Base-by-base conservation (phyloP, 192 early-diverging fungal species). In the Umbelopsis vinacea region DNA sequence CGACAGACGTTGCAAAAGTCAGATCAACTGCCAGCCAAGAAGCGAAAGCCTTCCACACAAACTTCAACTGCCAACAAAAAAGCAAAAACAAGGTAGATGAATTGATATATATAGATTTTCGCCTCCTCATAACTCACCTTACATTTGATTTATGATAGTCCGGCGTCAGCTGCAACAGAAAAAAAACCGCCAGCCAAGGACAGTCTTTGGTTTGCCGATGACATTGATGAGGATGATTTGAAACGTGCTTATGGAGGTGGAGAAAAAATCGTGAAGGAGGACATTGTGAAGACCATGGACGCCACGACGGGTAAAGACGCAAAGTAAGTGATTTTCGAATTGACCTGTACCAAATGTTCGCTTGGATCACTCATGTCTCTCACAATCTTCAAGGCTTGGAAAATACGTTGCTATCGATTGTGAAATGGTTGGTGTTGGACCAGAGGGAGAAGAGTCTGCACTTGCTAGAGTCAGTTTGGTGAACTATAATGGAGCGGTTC, bases 401-500 rank as follows among this genome's bases (percentile, higher is more conserved):
- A 96, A 94, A 75, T 98, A 89, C 76, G 72, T 99, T 6, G 96
- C 91, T 10, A 94, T 99, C 11, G 98, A 99, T 89, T 99, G 98
- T 81, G 98, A 99, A 82, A 98, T 98, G 97, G 97, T 99, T 26
- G 97, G 98, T 38, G 94, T 94, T 21, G 98, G 97, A 11, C 87
- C 86, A 29, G 89, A 90, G 43, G 98, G 96, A 3, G 78, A 60
- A 17, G 76, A 89, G 35, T 97, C 98, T n/a, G 91, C 89, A 29
- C 76, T 99, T 52, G 98, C 96, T 2, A 85, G 97, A 29, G 93
- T 98, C n/a, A 89, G 87, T 43, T 74, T 99, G 2, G 96, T 98
- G 63, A 99, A 99, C 83, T 98, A 87, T 80, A 88, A 97, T 74
- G 97, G 98, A 4, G 89, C 92, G 37, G 82, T 88, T 0, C 70